These are phyloP conservation scores for Salvia sclarea DNA, from an alignment of 305 asterid genomes.

Conservation along the genomic window DNA sequence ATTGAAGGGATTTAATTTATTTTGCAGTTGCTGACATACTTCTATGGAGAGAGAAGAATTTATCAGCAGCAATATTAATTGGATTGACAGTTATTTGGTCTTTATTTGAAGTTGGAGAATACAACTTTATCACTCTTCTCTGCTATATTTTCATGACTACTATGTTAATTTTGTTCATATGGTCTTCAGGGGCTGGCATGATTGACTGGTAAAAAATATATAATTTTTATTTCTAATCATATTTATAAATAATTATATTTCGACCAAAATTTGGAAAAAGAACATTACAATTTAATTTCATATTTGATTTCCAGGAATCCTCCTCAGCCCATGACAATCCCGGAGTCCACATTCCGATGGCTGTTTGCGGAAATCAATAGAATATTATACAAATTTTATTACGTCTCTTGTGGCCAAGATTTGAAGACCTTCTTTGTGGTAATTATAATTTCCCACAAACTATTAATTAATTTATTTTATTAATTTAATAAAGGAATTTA, in stretches of 20 bases:
- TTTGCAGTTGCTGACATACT: slow-evolving; percentile 70
- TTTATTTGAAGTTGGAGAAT: slow-evolving; percentile 74
- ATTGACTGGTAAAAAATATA: slow-evolving; percentile 47
- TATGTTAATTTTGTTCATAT: slow-evolving; percentile 60
- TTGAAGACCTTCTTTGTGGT: slow-evolving; percentile 67
- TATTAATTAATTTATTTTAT: no score
- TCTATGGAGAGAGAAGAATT: slow-evolving; percentile 73
- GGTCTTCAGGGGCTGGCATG: slow-evolving; percentile 74
- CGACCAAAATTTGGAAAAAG: no score
- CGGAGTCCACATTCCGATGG: slow-evolving; percentile 69
- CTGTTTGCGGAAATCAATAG: slow-evolving; percentile 48
- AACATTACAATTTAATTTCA: no score
- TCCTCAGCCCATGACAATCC: slow-evolving; percentile 57
- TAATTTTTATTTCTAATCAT: neutral
- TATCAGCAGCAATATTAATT: slow-evolving; percentile 62
- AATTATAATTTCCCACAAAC: slow-evolving; percentile 12
- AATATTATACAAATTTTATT: slow-evolving; percentile 44
- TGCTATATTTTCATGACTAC: slow-evolving; percentile 52
- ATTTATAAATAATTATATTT: no score
- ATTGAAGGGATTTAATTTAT: neutral
- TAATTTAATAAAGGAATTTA: no score
- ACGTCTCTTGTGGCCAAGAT: slow-evolving; percentile 74
- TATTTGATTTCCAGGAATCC: slow-evolving; percentile 47
- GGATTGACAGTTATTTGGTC: slow-evolving; percentile 73
- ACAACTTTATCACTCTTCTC: slow-evolving; percentile 64